Base-by-base conservation (phyloP, 352 stramenopile species). In the Globisporangium abappressorium region DNA sequence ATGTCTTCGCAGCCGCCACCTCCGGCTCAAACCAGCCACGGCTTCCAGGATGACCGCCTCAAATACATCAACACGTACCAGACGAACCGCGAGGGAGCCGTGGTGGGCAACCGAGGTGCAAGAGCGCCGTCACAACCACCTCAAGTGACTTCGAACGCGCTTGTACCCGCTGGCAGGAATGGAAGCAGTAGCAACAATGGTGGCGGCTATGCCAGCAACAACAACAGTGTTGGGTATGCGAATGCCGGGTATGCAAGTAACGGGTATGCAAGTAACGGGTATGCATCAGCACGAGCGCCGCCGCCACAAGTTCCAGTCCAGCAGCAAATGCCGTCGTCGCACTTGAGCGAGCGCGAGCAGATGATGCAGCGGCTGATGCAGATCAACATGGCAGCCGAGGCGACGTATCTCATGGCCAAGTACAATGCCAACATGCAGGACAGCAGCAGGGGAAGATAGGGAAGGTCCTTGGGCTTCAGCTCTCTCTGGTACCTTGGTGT, bases 361-460 rank as follows among this genome's bases (percentile, higher is more conserved):
- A 67, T 91, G 49, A 85, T 89, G 77, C 73, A 89, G 64, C 74
- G 82, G 22, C 73, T 91, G 46, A 72, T 85, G 68, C 80, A 91
- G 65, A 83, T 83, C 69, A 91, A 89, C 69, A 80, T 85, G 72
- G 70, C 80, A 3, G 82, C 82, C 24, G 82, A 91, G 60, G 80
- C 77, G 18, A 89, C 82, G 66, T 91, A 91, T 59, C 72, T 88
- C 57, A 84, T 89, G 75, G 72, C 82, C 71, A 89, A 91, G 79
- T 85, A 89, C 76, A 89, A 84, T 73, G 75, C 74, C 64, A 83
- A 81, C 59, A 73, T 84, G 49, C 64, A 76, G 28, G 73, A 72
- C 41, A 80, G 74, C 55, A 71, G 20, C 28, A 55, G 43, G 24
- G 15, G 20, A 24, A n/a, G 55, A 62, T 64, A 62, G 41, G 33